Evolutionary conservation across 495 filamentous ascomycete genomes (phyloP), one percentile per base, ranked within the genome.

Genomic region (Symbiotaphrina buchneri): DNA sequence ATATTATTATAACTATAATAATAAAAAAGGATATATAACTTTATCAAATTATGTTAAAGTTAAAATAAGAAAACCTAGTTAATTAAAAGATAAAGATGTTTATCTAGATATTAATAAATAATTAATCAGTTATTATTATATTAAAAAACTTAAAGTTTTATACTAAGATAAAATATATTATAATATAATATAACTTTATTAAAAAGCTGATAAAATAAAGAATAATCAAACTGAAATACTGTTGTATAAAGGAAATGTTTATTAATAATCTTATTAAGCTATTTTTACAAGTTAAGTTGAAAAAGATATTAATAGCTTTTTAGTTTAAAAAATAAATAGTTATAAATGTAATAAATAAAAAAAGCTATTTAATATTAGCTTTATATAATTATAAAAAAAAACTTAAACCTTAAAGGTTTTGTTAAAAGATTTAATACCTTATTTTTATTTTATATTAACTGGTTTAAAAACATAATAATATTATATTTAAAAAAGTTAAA

Each of bases 151-250:
- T 33, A 4, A 23, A 32, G 2, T 20, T 21, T n/a, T 38, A 43
- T 21, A 28, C 37, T 5, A 22, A 28, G 1, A 41, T 29, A 0
- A 44, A 46, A 25, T 38, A 47, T 27, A 47, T 47, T 0, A 29
- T 26, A 3, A 34, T 45, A 8, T 13, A 30, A 13, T 37, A 43
- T 21, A 35, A 45, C 30, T 39, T 34, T 8, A 35, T 47, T 10
- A 34, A 31, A 2, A 38, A 52, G 18, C 57, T 56, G 23, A 48
- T 61, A 19, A 45, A 44, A 21, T 36, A 61, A 2, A 52, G 51
- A 33, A 46, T 37, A 19, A 38, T 42, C 24, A 41, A 38, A 8
- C 47, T 63, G 13, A 11, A 45, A 27, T 50, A 61, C 39, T 49
- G 56, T 23, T 40, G 61, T 13, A 50, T 45, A 23, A 49, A 59